A percentile compares a stretch with the other conserved stretches of the same genome.
Conservation (phyloP, 116 monocot species). For the Zostera marina region DNA sequence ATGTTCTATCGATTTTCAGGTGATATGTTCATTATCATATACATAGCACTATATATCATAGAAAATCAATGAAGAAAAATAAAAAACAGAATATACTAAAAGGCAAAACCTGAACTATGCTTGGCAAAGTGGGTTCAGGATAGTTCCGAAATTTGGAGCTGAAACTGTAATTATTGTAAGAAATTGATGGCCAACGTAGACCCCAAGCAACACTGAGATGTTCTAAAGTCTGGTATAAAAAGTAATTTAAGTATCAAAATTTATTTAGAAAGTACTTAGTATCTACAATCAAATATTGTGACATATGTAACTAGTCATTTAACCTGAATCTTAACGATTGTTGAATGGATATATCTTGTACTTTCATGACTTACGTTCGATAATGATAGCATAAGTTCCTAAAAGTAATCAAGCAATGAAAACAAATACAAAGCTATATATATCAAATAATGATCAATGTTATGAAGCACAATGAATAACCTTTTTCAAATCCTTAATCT, state of each 20-base stretch:
- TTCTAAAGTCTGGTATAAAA: conserved; percentile 42
- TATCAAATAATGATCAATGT: neutral
- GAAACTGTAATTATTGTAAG: conserved; percentile 5
- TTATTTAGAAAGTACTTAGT: too few species aligned
- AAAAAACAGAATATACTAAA: neutral
- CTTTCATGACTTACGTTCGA: conserved; percentile 73
- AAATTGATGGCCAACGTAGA: conserved; percentile 48
- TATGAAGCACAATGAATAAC: conserved; percentile 9
- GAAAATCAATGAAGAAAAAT: neutral
- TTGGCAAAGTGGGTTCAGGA: conserved; percentile 40
- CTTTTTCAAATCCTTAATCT: conserved; percentile 55
- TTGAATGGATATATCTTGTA: conserved; percentile 64
- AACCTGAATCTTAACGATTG: conserved; percentile 79
- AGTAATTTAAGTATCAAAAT: neutral
- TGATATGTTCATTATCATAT: too few species aligned
- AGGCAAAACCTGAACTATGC: conserved; percentile 42
- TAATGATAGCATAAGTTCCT: conserved; percentile 62
- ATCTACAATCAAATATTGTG: too few species aligned
- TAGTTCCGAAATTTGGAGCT: conserved; percentile 5
- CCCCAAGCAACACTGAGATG: conserved; percentile 75
- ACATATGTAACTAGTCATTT: neutral
- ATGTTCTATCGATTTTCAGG: too few species aligned
- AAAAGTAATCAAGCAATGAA: too few species aligned
- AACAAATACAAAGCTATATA: neutral
- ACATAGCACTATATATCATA: too few species aligned